Conservation (phyloP, 495 filamentous ascomycete genomes). For the Hypoxylon lienhwacheense region DNA sequence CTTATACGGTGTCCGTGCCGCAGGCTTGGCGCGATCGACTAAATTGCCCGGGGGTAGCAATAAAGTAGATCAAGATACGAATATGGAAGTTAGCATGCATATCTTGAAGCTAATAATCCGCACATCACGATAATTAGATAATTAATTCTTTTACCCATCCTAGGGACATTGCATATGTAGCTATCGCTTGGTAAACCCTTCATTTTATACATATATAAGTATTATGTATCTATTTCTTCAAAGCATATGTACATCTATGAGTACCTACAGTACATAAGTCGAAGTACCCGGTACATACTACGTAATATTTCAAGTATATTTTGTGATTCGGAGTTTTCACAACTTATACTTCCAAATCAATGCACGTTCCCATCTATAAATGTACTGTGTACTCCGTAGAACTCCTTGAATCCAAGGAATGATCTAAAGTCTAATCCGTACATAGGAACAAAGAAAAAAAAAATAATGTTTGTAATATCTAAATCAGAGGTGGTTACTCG, state of each 20-base stretch:
- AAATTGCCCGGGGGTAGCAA: slow-evolving; percentile 17
- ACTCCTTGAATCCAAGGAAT: slow-evolving; percentile 5
- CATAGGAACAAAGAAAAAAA: no score
- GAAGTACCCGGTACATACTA: neutral
- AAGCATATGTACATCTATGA: neutral
- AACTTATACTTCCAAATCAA: neutral
- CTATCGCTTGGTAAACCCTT: slow-evolving; percentile 11
- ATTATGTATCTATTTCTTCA: neutral
- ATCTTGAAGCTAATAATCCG: slow-evolving; percentile 24
- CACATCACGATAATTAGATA: slow-evolving; percentile 30
- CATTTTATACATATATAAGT: slow-evolving; percentile 1
- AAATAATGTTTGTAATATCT: no score
- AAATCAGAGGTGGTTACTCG: no score
- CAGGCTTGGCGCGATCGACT: slow-evolving; percentile 31
- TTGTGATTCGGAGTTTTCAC: slow-evolving; percentile 13
- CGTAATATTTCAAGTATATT: neutral
- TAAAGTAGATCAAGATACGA: slow-evolving; percentile 19
- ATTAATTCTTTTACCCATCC: slow-evolving; percentile 20
- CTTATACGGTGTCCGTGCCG: slow-evolving; percentile 27
- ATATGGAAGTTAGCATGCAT: slow-evolving; percentile 22
- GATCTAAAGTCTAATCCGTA: no score
- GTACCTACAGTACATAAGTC: neutral
- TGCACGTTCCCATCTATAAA: slow-evolving; percentile 12
- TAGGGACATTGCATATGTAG: no score
- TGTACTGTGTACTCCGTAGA: no score